Conservation (phyloP, 2,329 filamentous ascomycete species). For the Talaromyces verruculosus region DNA sequence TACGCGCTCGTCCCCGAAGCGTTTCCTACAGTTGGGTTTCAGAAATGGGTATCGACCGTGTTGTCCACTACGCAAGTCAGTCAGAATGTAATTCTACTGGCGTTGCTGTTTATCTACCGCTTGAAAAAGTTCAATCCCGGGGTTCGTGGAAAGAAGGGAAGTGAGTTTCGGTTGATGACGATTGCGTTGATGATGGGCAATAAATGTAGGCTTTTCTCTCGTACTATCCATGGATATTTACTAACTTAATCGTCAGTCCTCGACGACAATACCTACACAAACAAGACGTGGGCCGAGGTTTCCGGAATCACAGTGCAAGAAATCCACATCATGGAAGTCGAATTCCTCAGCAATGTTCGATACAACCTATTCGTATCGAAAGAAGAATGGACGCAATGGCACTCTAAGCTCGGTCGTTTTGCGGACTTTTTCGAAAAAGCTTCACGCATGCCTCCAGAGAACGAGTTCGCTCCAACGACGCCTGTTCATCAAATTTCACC, state of each 20-base stretch:
- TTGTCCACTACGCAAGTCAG: slow-evolving; percentile 93
- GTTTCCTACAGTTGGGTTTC: slow-evolving; percentile 74
- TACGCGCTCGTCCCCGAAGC: slow-evolving; percentile 67
- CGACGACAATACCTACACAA: slow-evolving; percentile 98
- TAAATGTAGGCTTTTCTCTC: slow-evolving; percentile 63
- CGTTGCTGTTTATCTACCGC: slow-evolving; percentile 87
- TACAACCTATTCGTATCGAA: slow-evolving; percentile 88
- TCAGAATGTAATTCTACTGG: slow-evolving; percentile 88
- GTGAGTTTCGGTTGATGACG: slow-evolving; percentile 88
- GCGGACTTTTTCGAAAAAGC: slow-evolving; percentile 78
- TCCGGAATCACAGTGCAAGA: slow-evolving; percentile 91
- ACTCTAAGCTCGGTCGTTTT: slow-evolving; percentile 77
- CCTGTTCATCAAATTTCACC: slow-evolving; percentile 38
- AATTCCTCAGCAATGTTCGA: slow-evolving; percentile 97
- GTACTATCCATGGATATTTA: neutral
- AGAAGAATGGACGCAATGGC: slow-evolving; percentile 84
- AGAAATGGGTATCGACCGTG: slow-evolving; percentile 90
- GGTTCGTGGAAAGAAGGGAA: slow-evolving; percentile 87
- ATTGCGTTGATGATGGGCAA: slow-evolving; percentile 97
- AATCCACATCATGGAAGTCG: slow-evolving; percentile 99
- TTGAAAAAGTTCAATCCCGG: slow-evolving; percentile 85
- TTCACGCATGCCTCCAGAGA: slow-evolving; percentile 48
- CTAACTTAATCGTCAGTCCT: slow-evolving; percentile 59
- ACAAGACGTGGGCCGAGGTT: slow-evolving; percentile 99
- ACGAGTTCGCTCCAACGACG: slow-evolving; percentile 31